A percentile compares a stretch with the other conserved stretches of the same genome.
phyloP scores from a whole-genome alignment of 257 asterid genomes.

The Ehretia macrophylla region DNA sequence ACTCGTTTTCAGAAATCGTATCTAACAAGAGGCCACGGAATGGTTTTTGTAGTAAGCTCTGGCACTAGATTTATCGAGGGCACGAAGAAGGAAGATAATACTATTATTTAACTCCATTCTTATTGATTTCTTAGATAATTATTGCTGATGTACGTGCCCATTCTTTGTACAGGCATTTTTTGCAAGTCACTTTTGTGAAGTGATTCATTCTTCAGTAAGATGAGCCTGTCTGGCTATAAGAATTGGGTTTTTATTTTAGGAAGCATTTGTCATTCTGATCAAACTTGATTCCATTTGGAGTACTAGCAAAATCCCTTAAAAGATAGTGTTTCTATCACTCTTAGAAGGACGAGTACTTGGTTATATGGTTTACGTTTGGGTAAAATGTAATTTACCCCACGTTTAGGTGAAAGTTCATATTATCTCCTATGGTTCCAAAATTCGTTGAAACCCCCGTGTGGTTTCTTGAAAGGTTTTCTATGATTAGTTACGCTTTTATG shows the following conservation, averaged over 20 bases:
- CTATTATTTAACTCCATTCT: conserved; percentile 6
- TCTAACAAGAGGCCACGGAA: conserved; percentile 43
- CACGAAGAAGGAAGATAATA: conserved; percentile 1
- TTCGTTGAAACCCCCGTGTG: no score
- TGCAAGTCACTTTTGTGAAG: conserved; percentile 13
- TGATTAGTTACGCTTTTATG: no score
- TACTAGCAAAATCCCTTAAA: no score
- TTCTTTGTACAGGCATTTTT: conserved; percentile 29
- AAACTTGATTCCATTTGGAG: no score
- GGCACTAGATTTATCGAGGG: conserved; percentile 31
- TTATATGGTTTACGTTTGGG: no score
- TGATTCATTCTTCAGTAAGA: conserved; percentile 19
- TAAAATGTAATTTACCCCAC: no score
- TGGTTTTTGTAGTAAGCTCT: conserved; percentile 45
- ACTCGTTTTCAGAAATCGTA: conserved; percentile 39
- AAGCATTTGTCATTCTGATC: not conserved
- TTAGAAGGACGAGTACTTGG: no score
- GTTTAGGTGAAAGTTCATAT: no score
- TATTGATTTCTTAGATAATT: conserved; percentile 11
- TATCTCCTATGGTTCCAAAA: no score
- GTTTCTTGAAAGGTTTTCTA: no score
- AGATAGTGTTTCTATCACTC: no score
- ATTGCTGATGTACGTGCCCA: conserved; percentile 22
- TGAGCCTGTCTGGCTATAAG: conserved; percentile 11
- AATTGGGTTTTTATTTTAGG: conserved; percentile 2